Base-by-base conservation (phyloP, 2,329 filamentous ascomycete species). In the Aspergillus versicolor region DNA sequence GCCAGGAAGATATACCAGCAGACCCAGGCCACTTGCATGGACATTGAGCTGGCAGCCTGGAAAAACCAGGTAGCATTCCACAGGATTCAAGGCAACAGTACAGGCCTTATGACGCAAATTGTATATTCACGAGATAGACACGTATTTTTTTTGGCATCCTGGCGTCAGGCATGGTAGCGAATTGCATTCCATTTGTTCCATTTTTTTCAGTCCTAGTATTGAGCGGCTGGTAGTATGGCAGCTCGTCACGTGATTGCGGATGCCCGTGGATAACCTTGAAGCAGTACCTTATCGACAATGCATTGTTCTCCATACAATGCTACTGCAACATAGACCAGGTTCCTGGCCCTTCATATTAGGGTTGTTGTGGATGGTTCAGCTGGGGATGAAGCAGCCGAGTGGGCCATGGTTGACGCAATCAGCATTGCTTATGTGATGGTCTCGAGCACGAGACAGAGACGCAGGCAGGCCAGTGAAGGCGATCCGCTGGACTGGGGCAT, bases 401-500 rank as follows among this genome's bases (percentile, higher is more conserved):
- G 43, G 43, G 17, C 43, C 43, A 34, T n/a, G 22, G 32, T 53
- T 58, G 52, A 60, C 52, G 56, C 52, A 61, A 56, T 22, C 52
- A 50, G 50, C 48, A 30, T 52, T 43, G 49, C 49, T 49, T 54
- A 42, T 51, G 38, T 45, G 30, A 40, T 27, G n/a, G 27, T 9
- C 17, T 15, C 15, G 52, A 46, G 50, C 56, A 60, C 59, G 52
- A 62, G 60, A 54, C 52, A 48, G 52, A 54, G 58, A 32, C 47
- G 46, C 51, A 47, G 47, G 30, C 19, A 56, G 56, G 57, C 60
- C 54, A 57, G 49, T 44, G 27, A 50, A 47, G 47, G 45, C 27
- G 63, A 62, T 61, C 61, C 61, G 61, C 52, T 61, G 60, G 58
- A 34, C 50, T 51, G 57, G 61, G 60, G 53, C 47, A 54, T 53